Evolutionary conservation across 495 filamentous ascomycete genomes (phyloP).

Genomic region (Pseudoneurospora amorphoporcata): DNA sequence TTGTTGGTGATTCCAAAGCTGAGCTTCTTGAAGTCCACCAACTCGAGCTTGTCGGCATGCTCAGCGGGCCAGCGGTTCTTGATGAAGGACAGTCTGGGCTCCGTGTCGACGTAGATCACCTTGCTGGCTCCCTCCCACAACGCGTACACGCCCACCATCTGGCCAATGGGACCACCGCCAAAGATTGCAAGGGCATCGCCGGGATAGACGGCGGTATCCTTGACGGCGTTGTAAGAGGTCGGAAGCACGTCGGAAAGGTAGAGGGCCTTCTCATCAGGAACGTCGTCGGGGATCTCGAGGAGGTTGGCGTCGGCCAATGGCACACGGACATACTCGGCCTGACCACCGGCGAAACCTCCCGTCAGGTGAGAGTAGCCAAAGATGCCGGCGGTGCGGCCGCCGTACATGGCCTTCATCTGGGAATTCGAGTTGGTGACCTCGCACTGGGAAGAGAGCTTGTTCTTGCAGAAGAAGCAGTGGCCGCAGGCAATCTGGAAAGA

Average conservation of each 20-base stretch:
- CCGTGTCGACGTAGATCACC: conserved; percentile 74
- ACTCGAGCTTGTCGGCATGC: conserved; percentile 28
- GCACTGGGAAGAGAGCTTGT: conserved; percentile 67
- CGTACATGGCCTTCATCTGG: conserved; percentile 62
- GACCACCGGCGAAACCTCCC: conserved; percentile 81
- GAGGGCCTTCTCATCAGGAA: conserved; percentile 78
- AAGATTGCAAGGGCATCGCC: conserved; percentile 78
- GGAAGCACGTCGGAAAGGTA: conserved; percentile 72
- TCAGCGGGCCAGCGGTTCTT: conserved; percentile 46
- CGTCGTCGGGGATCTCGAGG: conserved; percentile 64
- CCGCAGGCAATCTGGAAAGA: conserved; percentile 82
- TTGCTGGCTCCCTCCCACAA: conserved; percentile 61
- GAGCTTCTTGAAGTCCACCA: conserved; percentile 38
- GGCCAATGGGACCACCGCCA: conserved; percentile 68
- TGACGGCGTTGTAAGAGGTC: conserved; percentile 73
- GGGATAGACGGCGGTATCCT: conserved; percentile 72
- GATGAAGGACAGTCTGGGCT: conserved; percentile 63
- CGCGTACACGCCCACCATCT: conserved; percentile 68
- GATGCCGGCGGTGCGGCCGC: conserved; percentile 59
- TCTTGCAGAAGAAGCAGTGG: conserved; percentile 64
- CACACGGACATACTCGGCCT: conserved; percentile 80
- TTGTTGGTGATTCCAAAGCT: conserved; percentile 36
- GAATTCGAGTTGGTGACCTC: conserved; percentile 67
- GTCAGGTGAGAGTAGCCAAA: conserved; percentile 71
- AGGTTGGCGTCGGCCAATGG: conserved; percentile 78